phyloP scores from a whole-genome alignment of 768 basidiomycete species.

The Pleurotus salmoneostramineus region DNA sequence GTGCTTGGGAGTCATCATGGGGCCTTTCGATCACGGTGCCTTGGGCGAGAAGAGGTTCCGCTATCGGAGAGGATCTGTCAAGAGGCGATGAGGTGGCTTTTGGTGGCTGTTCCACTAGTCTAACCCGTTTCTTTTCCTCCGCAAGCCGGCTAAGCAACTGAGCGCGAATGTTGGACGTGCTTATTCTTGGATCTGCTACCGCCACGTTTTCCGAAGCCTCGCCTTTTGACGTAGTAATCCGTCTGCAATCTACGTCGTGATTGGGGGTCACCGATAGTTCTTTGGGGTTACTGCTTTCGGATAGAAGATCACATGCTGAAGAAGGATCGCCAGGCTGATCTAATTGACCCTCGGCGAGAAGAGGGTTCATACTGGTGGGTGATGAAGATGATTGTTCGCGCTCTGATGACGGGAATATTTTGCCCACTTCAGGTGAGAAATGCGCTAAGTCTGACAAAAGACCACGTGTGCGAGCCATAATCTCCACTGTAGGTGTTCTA shows the following conservation, averaged over 20 bases:
- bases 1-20: constrained; percentile 19
- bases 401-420: background rate
- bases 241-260: background rate
- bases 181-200: constrained; percentile 5
- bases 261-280: background rate
- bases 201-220: background rate
- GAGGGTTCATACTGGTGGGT: background rate
- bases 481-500: background rate
- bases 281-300: background rate
- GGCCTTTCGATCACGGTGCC: background rate
- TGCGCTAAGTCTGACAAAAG: constrained; percentile 11
- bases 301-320: background rate
- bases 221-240: too few relatives aligned
- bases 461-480: constrained; percentile 19
- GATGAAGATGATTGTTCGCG: constrained; percentile 1
- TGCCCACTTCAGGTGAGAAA: background rate
- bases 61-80: constrained; percentile 14
- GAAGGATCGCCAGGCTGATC: constrained; percentile 3
- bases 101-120: constrained; percentile 7
- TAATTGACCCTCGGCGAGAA: background rate
- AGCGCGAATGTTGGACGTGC: constrained; percentile 21
- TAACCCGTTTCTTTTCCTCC: constrained; percentile 34
- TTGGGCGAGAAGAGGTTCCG: constrained; percentile 5
- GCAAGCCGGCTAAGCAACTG: constrained; percentile 38
- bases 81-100: constrained; percentile 9